phyloP scores from a whole-genome alignment of 2,329 filamentous ascomycete species.

The Didymella glomerata region DNA sequence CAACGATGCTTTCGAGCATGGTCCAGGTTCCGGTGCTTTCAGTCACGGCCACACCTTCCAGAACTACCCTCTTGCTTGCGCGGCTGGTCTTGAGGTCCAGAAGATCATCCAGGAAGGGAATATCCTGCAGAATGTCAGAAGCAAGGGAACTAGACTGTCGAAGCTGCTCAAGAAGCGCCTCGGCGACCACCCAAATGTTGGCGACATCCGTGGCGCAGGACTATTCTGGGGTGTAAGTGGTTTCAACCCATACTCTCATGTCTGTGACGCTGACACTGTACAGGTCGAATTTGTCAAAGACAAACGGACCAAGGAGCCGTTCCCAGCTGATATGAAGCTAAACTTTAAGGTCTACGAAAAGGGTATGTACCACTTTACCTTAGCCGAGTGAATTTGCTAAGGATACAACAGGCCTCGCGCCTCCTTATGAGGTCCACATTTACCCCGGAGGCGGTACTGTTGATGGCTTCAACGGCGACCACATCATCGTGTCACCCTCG shows the following conservation, averaged over 20 bases:
- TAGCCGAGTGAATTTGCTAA: constrained; percentile 1
- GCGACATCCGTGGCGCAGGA: constrained; percentile 68
- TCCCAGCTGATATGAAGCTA: constrained; percentile 56
- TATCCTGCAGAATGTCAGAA: constrained; percentile 66
- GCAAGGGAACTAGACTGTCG: constrained; percentile 62
- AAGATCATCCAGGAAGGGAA: constrained; percentile 65
- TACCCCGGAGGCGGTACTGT: constrained; percentile 71
- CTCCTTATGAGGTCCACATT: constrained; percentile 63
- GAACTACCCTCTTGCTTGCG: constrained; percentile 66
- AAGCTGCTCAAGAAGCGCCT: constrained; percentile 56
- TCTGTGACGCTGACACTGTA: background rate
- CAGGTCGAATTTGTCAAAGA: constrained; percentile 67
- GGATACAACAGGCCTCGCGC: constrained; percentile 48
- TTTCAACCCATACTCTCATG: too few species aligned
- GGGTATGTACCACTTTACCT: constrained; percentile 45
- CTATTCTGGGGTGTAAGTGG: constrained; percentile 65
- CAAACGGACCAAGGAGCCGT: constrained; percentile 63
- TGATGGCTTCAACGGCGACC: constrained; percentile 69
- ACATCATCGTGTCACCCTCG: constrained; percentile 73
- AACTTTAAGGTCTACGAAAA: constrained; percentile 61
- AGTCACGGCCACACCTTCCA: constrained; percentile 71
- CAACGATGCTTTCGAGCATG: constrained; percentile 56
- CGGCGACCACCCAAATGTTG: constrained; percentile 60
- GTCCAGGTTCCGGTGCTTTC: constrained; percentile 57
- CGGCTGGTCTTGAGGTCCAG: constrained; percentile 70